Evolutionary conservation across 805 yeast species (phyloP).

Genomic region (Zygosaccharomyces siamensis): DNA sequence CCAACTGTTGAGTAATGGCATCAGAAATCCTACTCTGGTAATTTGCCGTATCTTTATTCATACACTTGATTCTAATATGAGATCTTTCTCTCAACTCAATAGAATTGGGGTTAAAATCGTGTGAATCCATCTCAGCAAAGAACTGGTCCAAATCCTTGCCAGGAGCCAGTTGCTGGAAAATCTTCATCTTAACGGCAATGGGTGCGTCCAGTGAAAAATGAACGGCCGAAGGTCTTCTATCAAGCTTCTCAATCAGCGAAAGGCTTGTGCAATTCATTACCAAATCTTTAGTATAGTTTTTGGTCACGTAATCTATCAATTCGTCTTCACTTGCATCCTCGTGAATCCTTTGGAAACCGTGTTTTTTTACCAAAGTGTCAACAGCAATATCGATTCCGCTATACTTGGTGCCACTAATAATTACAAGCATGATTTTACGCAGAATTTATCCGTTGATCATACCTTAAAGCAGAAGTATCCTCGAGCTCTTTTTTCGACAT

Average conservation of each 20-base stretch:
- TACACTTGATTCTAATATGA: constrained; percentile 22
- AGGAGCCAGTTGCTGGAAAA: constrained; percentile 18
- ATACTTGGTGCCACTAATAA: constrained; percentile 28
- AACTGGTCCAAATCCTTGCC: constrained; percentile 35
- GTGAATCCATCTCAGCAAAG: constrained; percentile 32
- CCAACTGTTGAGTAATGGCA: constrained; percentile 14
- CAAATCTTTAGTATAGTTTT: constrained; percentile 56
- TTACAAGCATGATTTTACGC: constrained; percentile 21
- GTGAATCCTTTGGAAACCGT: constrained; percentile 21
- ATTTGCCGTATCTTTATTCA: constrained; percentile 6
- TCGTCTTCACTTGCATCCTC: constrained; percentile 28
- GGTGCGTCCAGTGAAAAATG: constrained; percentile 80
- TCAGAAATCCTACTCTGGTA: constrained; percentile 11
- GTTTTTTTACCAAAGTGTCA: constrained; percentile 14
- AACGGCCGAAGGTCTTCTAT: constrained; percentile 76
- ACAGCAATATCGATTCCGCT: constrained; percentile 25
- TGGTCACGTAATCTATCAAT: constrained; percentile 57
- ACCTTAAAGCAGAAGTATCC: background rate
- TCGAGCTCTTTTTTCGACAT: background rate
- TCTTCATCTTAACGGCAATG: constrained; percentile 40
- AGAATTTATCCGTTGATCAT: background rate
- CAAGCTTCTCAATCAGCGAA: constrained; percentile 42
- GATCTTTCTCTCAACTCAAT: constrained; percentile 25
- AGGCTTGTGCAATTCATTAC: constrained; percentile 49
- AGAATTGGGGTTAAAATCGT: constrained; percentile 16